Evolutionary conservation across 1,139 yeast species (phyloP), one percentile per base, ranked within the genome.

Genomic region (Candida sanyaensis): DNA sequence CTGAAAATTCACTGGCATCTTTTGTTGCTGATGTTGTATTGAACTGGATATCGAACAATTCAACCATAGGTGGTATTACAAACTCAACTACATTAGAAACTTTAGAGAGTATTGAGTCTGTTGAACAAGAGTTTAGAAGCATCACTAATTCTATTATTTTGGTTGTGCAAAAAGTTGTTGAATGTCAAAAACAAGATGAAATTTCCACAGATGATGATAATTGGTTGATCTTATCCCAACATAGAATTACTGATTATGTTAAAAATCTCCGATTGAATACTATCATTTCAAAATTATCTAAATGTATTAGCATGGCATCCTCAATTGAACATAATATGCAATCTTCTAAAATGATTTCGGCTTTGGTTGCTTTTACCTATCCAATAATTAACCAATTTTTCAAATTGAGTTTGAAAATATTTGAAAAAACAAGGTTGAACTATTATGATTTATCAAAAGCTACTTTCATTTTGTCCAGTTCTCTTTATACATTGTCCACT

Each of bases 101-200:
- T 2, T 23, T 56, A 7, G 52, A 51, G 6, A 51, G 66, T 0
- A 12, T 79, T 4, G 73, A 70, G 41, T 73, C 66, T 7, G 59
- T 83, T 41, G 90, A 86, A 55, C 45, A 50, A 6, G 57, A 66
- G 2, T 72, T 83, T 51, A 73, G 86, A 50, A 73, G 75, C 13
- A 61, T 88, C 6, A 74, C 84, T n/a, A 80, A 80, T 29, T 76
- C 86, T 3, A 76, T 89, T 29, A 68, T 91, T 48, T 74, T 91
- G 38, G 76, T 86, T 0, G 78, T 87, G 54, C 97, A 91, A 66
- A 79, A 80, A 51, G 62, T 68, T 2, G 60, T 81, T 11, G 68
- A 69, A 31, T 63, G 70, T 40, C 70, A 62, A 43, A 56, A 56
- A 1, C 69, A 62, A 42, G 56, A 56, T 1, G 59, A 63, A 9